phyloP scores from a whole-genome alignment of 805 yeast genomes.

The Myxozyma neotropica region DNA sequence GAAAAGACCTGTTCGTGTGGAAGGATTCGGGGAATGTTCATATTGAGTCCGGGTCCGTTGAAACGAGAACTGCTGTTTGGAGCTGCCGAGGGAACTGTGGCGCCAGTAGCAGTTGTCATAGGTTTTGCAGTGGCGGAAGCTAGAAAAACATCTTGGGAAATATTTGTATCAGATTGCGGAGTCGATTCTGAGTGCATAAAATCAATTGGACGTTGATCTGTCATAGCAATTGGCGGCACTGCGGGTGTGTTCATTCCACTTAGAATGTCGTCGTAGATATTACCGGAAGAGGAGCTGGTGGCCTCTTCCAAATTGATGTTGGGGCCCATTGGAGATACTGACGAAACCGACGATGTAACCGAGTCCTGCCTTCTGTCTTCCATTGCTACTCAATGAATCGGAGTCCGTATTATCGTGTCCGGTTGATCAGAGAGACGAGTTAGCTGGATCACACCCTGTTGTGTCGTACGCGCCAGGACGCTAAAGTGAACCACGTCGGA shows the following conservation, averaged over 20 bases:
- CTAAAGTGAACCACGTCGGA: too few species aligned
- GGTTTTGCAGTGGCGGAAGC: not conserved
- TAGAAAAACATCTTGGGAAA: not conserved
- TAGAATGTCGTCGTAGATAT: not conserved
- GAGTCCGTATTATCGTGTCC: too few species aligned
- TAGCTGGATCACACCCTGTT: too few species aligned
- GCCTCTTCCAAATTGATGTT: not conserved
- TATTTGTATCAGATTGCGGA: too few species aligned
- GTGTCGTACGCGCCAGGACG: too few species aligned
- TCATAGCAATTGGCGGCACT: not conserved
- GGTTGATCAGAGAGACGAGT: too few species aligned
- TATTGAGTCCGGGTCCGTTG: conserved; percentile 15
- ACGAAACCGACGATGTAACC: not conserved
- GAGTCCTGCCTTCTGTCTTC: not conserved
- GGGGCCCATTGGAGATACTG: not conserved
- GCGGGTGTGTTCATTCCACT: not conserved
- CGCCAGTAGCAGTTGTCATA: conserved; percentile 13
- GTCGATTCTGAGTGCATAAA: too few species aligned
- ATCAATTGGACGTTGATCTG: too few species aligned
- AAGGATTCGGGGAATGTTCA: conserved; percentile 26
- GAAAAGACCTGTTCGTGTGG: conserved; percentile 35
- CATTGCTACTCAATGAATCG: not conserved
- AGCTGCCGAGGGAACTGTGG: conserved; percentile 1
- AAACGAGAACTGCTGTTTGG: conserved; percentile 3
- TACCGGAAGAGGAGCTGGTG: not conserved